Conservation (phyloP, 208 protist genomes). For the Spongospora subterranea region DNA sequence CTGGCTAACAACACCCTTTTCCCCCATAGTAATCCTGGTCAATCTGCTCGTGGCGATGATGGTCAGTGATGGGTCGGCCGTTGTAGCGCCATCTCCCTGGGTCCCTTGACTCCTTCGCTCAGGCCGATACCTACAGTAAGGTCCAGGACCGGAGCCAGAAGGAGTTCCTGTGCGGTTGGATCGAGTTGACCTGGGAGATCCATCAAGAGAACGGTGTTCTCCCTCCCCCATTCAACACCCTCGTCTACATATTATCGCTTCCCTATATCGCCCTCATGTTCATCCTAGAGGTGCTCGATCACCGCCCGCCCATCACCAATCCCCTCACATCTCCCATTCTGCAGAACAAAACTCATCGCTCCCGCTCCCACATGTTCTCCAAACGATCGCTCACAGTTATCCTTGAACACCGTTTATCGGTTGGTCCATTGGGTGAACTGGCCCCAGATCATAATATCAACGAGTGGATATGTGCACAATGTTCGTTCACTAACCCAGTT, state of each 20-base stretch:
- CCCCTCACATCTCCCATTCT: no score
- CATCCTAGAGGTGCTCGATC: no score
- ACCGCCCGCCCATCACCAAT: no score
- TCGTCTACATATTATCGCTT: neutral
- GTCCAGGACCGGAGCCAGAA: neutral
- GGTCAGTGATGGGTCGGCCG: neutral
- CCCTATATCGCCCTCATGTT: no score
- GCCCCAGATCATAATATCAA: neutral
- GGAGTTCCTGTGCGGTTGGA: neutral
- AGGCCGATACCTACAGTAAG: neutral
- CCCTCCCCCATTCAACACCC: neutral
- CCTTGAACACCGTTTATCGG: neutral
- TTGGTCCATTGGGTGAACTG: neutral
- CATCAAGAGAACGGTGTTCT: neutral
- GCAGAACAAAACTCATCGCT: no score
- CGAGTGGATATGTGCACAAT: neutral
- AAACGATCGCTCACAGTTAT: neutral
- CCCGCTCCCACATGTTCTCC: no score
- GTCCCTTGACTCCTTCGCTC: neutral
- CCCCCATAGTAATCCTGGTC: neutral
- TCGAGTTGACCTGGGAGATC: neutral
- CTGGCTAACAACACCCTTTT: neutral
- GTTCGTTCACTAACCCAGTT: neutral
- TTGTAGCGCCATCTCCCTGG: neutral
- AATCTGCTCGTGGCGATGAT: neutral